A percentile compares a stretch with the other conserved stretches of the same genome.
phyloP scores from a whole-genome alignment of 139 green algal species.

The Chlorella sp. region DNA sequence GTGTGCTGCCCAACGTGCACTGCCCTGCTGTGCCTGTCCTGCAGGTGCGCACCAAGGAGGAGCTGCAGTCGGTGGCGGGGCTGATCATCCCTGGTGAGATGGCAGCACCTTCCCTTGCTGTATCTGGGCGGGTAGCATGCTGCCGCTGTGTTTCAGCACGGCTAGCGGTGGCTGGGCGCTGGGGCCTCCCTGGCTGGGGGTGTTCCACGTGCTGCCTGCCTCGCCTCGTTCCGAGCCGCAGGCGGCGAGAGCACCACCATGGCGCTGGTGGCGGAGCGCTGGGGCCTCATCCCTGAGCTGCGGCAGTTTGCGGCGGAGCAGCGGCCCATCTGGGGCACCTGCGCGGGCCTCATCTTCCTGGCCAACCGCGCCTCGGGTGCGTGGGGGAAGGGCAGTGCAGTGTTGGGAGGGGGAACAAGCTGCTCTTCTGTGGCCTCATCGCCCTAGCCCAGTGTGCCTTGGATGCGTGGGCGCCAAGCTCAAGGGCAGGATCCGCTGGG shows the following conservation, averaged over 20 bases:
- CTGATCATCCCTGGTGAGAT: constrained; percentile 89
- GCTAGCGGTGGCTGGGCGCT: no score
- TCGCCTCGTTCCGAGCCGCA: constrained; percentile 1
- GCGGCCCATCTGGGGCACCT: constrained; percentile 95
- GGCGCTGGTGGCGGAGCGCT: constrained; percentile 89
- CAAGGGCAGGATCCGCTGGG: no score
- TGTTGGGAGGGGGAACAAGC: no score
- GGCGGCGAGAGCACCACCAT: constrained; percentile 96
- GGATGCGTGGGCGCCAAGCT: no score
- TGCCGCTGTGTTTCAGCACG: no score
- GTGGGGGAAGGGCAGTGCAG: no score
- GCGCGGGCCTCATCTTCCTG: constrained; percentile 98
- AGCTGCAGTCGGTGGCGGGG: constrained; percentile 79
- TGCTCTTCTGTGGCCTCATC: no score
- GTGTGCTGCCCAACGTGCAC: no score
- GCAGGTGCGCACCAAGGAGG: constrained; percentile 78
- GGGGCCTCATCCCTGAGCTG: constrained; percentile 87
- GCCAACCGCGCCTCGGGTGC: constrained; percentile 82
- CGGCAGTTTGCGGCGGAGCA: constrained; percentile 60
- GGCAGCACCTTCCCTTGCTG: no score
- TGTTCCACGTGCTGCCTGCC: background rate
- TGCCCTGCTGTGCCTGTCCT: no score
- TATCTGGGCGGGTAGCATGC: no score
- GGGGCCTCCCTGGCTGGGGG: background rate
- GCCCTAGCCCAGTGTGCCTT: no score